Base-by-base conservation (phyloP, 169 alveolate genomes). In the Cryptosporidium ryanae region DNA sequence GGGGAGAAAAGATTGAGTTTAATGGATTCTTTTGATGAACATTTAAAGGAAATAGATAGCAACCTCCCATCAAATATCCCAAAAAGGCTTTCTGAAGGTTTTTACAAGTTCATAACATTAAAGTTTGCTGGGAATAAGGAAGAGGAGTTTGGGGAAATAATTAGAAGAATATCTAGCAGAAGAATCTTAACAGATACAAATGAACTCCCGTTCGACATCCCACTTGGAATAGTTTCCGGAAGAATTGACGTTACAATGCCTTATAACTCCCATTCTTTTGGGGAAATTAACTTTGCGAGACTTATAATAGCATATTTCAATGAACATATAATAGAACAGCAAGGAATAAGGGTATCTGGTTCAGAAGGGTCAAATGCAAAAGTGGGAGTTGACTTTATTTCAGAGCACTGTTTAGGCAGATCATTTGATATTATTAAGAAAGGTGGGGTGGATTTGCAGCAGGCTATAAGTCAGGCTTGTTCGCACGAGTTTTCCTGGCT, bases 201-300 rank as follows among this genome's bases (percentile, higher is more conserved):
- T 25, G 15, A 59, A 5, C 64, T 76, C 1, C 87, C 87, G 2
- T 76, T 76, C 59, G 87, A 76, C 63, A 76, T 76, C 31, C 87
- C 87, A 12, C 32, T 76, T 38, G 87, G 87, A 10, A 10, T 76
- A 32, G 87, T 76, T 57, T 18, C 87, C 1, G 87, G 87, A 50
- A 76, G 0, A 3, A 21, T 76, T 10, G 64, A 76, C 25, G 23
- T 12, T 18, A 52, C 21, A 23, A 34, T 31, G 17, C 87, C 87
- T 29, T 76, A 76, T 29, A 76, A 76, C 50, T 59, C 64, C 15
- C 46, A 27, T 17, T 59, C 76, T 13, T 76, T 76, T 76, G 87
- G 71, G 34, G 87, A 59, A 21, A 13, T 76, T 1, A 76, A 76
- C 38, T 76, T 76, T 59, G 87, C 87, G 4, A 57, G 87, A 38